These are phyloP conservation scores for Fimicolochytrium jonesii DNA, from an alignment of 192 early-diverging fungal species.

Conservation along the genomic window DNA sequence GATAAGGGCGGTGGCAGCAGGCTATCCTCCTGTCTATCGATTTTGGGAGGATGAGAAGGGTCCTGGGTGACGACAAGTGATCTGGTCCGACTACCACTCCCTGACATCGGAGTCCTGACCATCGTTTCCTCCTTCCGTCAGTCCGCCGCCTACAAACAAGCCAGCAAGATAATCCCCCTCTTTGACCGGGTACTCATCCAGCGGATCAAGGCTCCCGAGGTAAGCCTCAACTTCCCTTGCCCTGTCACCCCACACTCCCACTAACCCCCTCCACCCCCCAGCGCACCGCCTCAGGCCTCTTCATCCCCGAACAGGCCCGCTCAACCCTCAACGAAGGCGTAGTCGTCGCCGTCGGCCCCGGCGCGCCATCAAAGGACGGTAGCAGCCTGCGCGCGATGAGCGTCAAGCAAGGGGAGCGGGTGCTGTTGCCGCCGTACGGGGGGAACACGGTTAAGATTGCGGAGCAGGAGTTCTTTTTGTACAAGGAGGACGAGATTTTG, in stretches of 20 bases:
- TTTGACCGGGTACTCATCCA: conserved; percentile 97
- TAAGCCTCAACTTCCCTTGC: conserved; percentile 8
- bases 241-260: neutral
- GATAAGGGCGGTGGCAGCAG: no score
- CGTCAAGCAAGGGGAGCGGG: conserved; percentile 86
- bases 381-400: conserved; percentile 63
- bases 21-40: no score
- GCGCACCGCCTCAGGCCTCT: conserved; percentile 93
- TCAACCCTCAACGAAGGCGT: conserved; percentile 93
- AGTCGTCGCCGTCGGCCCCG: conserved; percentile 91
- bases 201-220: conserved; percentile 88
- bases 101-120: no score
- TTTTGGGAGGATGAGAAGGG: no score
- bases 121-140: no score
- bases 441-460: conserved; percentile 88
- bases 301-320: conserved; percentile 96
- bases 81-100: no score
- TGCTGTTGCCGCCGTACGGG: conserved; percentile 92
- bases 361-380: conserved; percentile 66
- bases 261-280: conserved; percentile 27
- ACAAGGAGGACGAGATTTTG: conserved; percentile 88
- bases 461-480: conserved; percentile 85
- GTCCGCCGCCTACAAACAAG: no score
- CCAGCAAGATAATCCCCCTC: conserved; percentile 95
- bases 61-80: no score